Base-by-base conservation (phyloP, 2,329 filamentous ascomycete genomes). In the Neoarthrinium moseri region DNA sequence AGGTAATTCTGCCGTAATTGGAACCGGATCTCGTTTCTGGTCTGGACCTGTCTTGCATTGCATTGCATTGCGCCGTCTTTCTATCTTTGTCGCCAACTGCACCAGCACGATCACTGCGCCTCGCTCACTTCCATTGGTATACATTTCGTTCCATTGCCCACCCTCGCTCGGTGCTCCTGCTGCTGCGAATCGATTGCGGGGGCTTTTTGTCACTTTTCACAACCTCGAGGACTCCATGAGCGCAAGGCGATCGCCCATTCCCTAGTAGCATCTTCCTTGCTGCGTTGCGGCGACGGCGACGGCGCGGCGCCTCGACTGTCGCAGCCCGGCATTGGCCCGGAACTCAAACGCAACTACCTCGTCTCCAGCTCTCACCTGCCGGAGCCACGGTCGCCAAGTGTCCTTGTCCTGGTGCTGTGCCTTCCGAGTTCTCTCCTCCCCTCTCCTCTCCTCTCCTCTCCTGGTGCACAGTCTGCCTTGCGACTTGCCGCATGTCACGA, bases 401-500 rank as follows among this genome's bases (percentile, higher is more conserved):
- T n/a, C n/a, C n/a, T n/a, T n/a, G n/a, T n/a, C n/a, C n/a, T n/a
- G n/a, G n/a, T n/a, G n/a, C n/a, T n/a, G n/a, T n/a, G 33, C 20
- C 17, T 23, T 45, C 20, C 18, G 26, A 34, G 24, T 30, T 43
- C 23, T 22, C 27, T n/a, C 27, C 7, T 26, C n/a, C 15, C 24
- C 37, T n/a, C 20, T 26, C 20, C 30, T 37, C 45, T 24, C 8
- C 17, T 36, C 30, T n/a, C n/a, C n/a, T n/a, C n/a, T n/a, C n/a
- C n/a, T n/a, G n/a, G n/a, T n/a, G n/a, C n/a, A n/a, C n/a, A n/a
- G n/a, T n/a, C n/a, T n/a, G n/a, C n/a, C n/a, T n/a, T n/a, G n/a
- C n/a, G n/a, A n/a, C n/a, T n/a, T n/a, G 18, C 18, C 27, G 8
- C 15, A 11, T 36, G 42, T 32, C 39, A 58, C 46, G 46, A 68